Percentiles rank a stretch among this genome's conserved stretches.
Conservation (phyloP, 495 filamentous ascomycete genomes). For the Pyrenula massariospora region DNA sequence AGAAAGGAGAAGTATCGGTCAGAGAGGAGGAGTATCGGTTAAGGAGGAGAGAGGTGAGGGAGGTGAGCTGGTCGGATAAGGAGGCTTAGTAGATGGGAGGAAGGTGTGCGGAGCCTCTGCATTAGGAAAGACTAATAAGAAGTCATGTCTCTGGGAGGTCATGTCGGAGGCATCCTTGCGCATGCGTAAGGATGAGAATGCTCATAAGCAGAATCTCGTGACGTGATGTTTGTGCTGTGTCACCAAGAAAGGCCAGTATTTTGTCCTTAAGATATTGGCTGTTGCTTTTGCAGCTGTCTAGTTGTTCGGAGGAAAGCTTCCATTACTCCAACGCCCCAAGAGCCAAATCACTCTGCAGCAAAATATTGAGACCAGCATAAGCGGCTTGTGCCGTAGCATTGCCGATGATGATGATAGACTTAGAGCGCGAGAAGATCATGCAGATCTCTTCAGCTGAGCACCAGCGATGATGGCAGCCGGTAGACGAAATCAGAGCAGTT, state of each 20-base stretch:
- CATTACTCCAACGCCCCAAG: slow-evolving; percentile 30
- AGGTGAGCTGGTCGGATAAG: slow-evolving; percentile 18
- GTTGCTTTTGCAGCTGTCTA: slow-evolving; percentile 25
- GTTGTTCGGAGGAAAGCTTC: slow-evolving; percentile 21
- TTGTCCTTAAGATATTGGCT: slow-evolving; percentile 24
- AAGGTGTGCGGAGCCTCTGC: slow-evolving; percentile 29
- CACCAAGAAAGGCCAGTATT: slow-evolving; percentile 22
- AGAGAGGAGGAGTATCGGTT: no score
- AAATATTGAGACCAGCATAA: slow-evolving; percentile 36
- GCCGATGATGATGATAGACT: slow-evolving; percentile 31
- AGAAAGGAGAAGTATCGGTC: no score
- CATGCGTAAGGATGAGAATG: slow-evolving; percentile 11
- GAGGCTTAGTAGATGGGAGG: slow-evolving; percentile 21
- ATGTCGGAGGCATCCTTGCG: slow-evolving; percentile 2
- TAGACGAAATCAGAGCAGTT: slow-evolving; percentile 2
- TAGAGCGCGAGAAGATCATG: slow-evolving; percentile 36
- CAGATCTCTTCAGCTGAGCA: slow-evolving; percentile 32
- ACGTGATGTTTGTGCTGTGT: slow-evolving; percentile 18
- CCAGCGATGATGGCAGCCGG: slow-evolving; percentile 36
- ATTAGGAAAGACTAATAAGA: no score
- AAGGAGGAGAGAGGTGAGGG: slow-evolving; percentile 14
- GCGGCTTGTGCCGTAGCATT: slow-evolving; percentile 29
- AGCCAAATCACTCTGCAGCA: slow-evolving; percentile 31
- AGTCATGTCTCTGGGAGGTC: no score
- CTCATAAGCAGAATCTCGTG: slow-evolving; percentile 4